Evolutionary conservation across 441 rosid genomes (phyloP).

Genomic region (Sinapis alba): DNA sequence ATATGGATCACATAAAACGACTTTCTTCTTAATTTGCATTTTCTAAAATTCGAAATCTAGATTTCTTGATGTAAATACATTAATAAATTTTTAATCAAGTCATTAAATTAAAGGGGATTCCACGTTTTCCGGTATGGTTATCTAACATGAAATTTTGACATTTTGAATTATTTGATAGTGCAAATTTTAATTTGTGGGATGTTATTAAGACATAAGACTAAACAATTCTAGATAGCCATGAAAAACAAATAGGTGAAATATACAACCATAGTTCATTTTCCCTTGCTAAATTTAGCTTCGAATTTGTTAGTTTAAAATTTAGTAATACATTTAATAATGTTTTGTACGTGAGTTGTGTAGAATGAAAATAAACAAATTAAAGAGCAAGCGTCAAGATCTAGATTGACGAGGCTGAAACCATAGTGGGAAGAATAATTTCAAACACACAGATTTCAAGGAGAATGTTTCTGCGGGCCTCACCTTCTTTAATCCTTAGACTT

Average conservation of each 20-base stretch:
- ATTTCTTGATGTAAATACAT: no score
- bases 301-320: no score
- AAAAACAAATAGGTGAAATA: background rate
- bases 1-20: background rate
- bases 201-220: background rate
- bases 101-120: no score
- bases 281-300: background rate
- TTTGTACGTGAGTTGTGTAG: background rate
- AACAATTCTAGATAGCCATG: background rate
- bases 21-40: no score
- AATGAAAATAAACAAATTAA: background rate
- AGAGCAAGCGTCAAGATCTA: constrained; percentile 33
- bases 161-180: background rate
- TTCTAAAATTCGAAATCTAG: background rate
- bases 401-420: constrained; percentile 37
- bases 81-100: no score
- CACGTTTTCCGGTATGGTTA: background rate
- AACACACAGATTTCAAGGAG: constrained; percentile 42
- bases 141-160: background rate
- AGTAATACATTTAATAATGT: no score
- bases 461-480: constrained; percentile 28
- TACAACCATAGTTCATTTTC: background rate
- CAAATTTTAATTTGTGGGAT: background rate
- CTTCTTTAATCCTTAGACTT: constrained; percentile 8
- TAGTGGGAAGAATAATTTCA: constrained; percentile 41